Evolutionary conservation across 441 rosid species (phyloP), one percentile per base, ranked within the genome.

Genomic region (Adansonia gregorii): DNA sequence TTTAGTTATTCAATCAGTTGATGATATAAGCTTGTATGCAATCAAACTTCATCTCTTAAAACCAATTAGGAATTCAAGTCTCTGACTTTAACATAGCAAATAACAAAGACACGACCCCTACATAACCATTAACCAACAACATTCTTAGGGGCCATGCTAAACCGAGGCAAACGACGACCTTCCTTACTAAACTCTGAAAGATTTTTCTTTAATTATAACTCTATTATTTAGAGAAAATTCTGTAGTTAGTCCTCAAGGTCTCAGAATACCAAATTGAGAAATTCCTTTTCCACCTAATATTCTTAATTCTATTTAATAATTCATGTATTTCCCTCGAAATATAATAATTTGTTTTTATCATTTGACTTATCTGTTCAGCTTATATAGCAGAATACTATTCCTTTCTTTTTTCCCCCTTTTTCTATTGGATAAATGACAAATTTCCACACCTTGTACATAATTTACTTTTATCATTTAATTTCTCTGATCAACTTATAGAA

Each of bases 31-130:
- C 67, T 41, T 14, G 14, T 0, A 5, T n/a, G 41, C 43, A 61
- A 63, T 27, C 15, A 31, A 64, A 64, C 68, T 64, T 64, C 68
- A 31, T 14, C 46, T 35, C 68, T 20, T 15, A 64, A 39, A 31
- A 39, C 48, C 48, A 65, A 65, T 65, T 15, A 15, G 39, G 48
- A 65, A 65, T 20, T 65, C 48, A 65, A 65, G 39, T 7, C 22
- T 9, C 10, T 48, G 39, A 65, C 69, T 65, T 39, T 60, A 3
- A 11, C 55, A 1, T 9, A 11, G n/a, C n/a, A 46, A 45, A 69
- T 14, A 6, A 59, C 56, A 22, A 48, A 68, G 58, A 20, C 8
- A 24, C 59, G 45, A 14, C 14, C 59, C 24, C 39, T 31, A 2
- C 39, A 31, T 31, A 31, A 31, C 39, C 39, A 31, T 31, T 31